Conservation (phyloP, 2,329 filamentous ascomycete genomes). For the Aspergillus carbonarius region DNA sequence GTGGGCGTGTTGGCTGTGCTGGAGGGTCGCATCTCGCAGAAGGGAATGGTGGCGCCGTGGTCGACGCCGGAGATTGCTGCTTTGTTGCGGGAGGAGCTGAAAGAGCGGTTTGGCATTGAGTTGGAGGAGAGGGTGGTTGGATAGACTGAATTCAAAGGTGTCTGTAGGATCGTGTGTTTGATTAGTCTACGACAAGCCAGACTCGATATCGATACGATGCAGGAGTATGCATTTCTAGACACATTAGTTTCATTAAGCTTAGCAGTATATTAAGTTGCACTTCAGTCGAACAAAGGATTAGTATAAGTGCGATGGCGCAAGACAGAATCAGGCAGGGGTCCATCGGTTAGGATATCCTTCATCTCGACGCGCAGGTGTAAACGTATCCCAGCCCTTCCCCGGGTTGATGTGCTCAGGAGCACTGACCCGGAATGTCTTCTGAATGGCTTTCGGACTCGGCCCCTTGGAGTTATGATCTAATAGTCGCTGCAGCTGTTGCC, state of each 20-base stretch:
- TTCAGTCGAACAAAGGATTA: too few species aligned
- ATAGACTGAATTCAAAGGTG: neutral
- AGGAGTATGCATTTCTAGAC: too few species aligned
- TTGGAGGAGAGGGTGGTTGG: neutral
- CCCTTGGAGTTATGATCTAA: constrained; percentile 30
- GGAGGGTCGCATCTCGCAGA: neutral
- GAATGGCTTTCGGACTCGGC: constrained; percentile 16
- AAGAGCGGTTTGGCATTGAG: neutral
- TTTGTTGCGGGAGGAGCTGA: neutral
- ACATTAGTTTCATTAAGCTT: too few species aligned
- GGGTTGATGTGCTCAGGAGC: constrained; percentile 23
- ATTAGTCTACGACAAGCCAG: too few species aligned
- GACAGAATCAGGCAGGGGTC: too few species aligned
- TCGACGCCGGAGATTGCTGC: neutral
- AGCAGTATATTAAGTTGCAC: too few species aligned
- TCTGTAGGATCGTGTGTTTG: too few species aligned
- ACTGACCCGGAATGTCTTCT: constrained; percentile 31
- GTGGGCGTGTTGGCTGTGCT: constrained; percentile 1
- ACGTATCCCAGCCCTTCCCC: constrained; percentile 22
- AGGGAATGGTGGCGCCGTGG: constrained; percentile 1
- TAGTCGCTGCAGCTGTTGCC: constrained; percentile 39
- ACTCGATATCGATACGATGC: too few species aligned
- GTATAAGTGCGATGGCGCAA: too few species aligned
- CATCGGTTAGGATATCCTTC: too few species aligned
- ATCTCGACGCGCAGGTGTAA: constrained; percentile 9